Conservation (phyloP, 2,329 filamentous ascomycete species). For the Scytalidium lignicola region DNA sequence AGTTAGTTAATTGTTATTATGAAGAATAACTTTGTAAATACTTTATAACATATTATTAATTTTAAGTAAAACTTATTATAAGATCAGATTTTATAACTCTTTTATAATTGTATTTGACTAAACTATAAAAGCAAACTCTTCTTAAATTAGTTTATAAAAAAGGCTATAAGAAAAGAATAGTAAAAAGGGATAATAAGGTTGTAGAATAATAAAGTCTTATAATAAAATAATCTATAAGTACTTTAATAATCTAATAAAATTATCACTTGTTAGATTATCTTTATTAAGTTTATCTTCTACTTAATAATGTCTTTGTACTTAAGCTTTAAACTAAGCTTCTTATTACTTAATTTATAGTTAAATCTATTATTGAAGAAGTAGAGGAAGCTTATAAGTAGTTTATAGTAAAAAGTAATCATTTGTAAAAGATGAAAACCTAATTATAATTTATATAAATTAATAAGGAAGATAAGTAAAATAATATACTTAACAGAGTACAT, state of each 20-base stretch:
- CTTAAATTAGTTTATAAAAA: background rate
- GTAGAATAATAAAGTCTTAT: slow-evolving; percentile 3
- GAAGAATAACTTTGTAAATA: background rate
- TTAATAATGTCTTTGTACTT: slow-evolving; percentile 1
- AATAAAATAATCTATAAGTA: slow-evolving; percentile 1
- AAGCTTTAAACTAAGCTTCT: background rate
- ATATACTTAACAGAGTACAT: slow-evolving; percentile 4
- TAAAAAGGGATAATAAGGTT: slow-evolving; percentile 1
- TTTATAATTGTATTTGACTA: background rate
- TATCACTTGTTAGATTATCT: background rate
- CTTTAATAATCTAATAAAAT: slow-evolving; percentile 2
- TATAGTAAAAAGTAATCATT: slow-evolving; percentile 5
- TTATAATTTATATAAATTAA: background rate
- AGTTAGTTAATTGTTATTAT: background rate
- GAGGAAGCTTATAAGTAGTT: slow-evolving; percentile 1
- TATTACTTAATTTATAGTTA: background rate
- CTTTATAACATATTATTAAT: slow-evolving; percentile 1
- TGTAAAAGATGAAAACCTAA: slow-evolving; percentile 1
- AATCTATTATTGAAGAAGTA: background rate
- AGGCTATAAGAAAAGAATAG: background rate
- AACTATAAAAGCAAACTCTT: slow-evolving; percentile 1
- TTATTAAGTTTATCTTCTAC: background rate
- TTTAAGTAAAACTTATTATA: slow-evolving; percentile 2
- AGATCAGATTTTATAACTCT: slow-evolving; percentile 1
- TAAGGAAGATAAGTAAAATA: slow-evolving; percentile 1